phyloP scores from a whole-genome alignment of 768 basidiomycete genomes.

The Cystofilobasidium bisporidii region DNA sequence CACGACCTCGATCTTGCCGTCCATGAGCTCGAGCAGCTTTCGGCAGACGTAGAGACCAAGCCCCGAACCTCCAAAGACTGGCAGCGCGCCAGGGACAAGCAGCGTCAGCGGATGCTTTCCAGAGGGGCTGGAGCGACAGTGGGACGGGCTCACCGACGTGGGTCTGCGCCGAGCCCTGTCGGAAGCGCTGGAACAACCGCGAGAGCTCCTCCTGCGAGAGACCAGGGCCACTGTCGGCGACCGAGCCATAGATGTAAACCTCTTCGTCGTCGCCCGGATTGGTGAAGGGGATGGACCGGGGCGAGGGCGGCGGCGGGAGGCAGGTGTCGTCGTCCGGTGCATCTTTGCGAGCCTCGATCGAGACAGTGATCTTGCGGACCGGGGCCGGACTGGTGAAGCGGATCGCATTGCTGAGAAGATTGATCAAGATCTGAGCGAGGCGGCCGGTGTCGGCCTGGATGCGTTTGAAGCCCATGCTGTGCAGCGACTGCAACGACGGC shows the following conservation, averaged over 20 bases:
- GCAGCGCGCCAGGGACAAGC: too few species aligned
- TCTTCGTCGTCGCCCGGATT: slow-evolving; percentile 9
- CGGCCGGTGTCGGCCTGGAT: slow-evolving; percentile 26
- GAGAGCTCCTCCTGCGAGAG: slow-evolving; percentile 35
- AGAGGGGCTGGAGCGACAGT: not conserved
- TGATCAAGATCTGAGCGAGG: slow-evolving; percentile 29
- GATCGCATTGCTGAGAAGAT: slow-evolving; percentile 41
- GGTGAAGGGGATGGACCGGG: slow-evolving; percentile 11
- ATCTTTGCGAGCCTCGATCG: slow-evolving; percentile 37
- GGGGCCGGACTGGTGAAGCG: slow-evolving; percentile 19
- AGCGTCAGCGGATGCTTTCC: slow-evolving; percentile 24
- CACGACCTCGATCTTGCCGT: slow-evolving; percentile 38
- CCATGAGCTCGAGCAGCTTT: slow-evolving; percentile 36
- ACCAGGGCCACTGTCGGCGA: slow-evolving; percentile 36
- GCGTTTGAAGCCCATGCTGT: slow-evolving; percentile 33
- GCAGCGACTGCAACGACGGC: slow-evolving; percentile 34
- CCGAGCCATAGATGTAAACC: slow-evolving; percentile 41
- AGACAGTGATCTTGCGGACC: slow-evolving; percentile 38
- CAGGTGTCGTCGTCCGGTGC: slow-evolving; percentile 37
- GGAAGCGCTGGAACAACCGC: slow-evolving; percentile 37
- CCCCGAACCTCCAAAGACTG: slow-evolving; percentile 38
- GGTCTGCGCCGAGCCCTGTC: slow-evolving; percentile 11
- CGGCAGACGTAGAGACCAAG: slow-evolving; percentile 33
- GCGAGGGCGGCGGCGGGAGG: slow-evolving; percentile 33
- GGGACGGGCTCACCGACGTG: not conserved